phyloP scores from a whole-genome alignment of 768 basidiomycete species.

The Plicaturopsis crispa region DNA sequence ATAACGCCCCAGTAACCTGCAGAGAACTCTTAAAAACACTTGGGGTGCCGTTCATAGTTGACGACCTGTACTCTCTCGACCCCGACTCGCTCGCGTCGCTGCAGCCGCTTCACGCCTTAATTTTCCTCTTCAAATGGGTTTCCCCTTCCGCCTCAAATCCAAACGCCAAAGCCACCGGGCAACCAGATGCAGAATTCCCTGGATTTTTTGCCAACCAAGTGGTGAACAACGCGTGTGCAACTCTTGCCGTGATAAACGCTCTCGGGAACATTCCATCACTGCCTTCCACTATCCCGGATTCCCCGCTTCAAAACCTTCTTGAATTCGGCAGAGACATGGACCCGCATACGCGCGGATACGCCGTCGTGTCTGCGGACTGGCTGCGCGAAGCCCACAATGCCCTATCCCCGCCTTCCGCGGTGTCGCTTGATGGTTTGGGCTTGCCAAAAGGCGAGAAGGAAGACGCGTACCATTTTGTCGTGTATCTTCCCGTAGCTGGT shows the following conservation, averaged over 20 bases:
- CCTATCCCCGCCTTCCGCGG: constrained; percentile 83
- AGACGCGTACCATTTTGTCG: constrained; percentile 96
- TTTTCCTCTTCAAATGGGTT: constrained; percentile 98
- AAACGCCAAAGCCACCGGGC: constrained; percentile 20
- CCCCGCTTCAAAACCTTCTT: constrained; percentile 39
- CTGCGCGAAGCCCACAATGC: constrained; percentile 84
- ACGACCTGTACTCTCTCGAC: constrained; percentile 85
- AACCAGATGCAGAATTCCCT: constrained; percentile 57
- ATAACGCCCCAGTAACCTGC: constrained; percentile 8
- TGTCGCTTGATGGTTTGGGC: constrained; percentile 80
- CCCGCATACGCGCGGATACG: constrained; percentile 75
- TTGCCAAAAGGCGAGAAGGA: constrained; percentile 47
- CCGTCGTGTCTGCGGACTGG: constrained; percentile 76
- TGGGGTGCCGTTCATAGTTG: constrained; percentile 79
- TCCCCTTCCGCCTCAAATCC: constrained; percentile 27
- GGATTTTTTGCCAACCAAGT: constrained; percentile 90
- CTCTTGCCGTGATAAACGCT: constrained; percentile 89
- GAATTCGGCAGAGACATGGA: constrained; percentile 84
- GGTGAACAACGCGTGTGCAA: constrained; percentile 95
- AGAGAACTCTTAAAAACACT: constrained; percentile 78
- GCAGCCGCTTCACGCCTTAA: constrained; percentile 81
- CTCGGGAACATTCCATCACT: constrained; percentile 73
- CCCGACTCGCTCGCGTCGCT: constrained; percentile 61
- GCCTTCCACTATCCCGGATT: constrained; percentile 17
- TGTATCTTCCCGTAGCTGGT: constrained; percentile 83